These are phyloP conservation scores for Leccinellum rugosiceps DNA, from an alignment of 768 basidiomycete species.

Conservation along the genomic window DNA sequence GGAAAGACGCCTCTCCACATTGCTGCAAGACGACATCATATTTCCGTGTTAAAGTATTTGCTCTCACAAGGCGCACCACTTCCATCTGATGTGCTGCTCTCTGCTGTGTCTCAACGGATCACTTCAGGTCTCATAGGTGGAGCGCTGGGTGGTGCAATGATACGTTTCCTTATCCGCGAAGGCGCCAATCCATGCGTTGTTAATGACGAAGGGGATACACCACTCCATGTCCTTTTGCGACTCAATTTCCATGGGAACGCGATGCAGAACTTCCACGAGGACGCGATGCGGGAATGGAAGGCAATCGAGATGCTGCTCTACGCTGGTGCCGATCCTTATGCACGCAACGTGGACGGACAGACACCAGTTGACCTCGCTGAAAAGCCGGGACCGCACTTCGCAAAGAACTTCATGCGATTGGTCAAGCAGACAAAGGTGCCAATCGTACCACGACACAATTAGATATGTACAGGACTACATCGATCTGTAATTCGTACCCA, in stretches of 20 bases:
- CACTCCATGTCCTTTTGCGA: background rate
- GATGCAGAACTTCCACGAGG: background rate
- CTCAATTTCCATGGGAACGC: background rate
- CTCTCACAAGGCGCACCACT: background rate
- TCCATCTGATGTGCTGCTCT: background rate
- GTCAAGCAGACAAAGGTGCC: background rate
- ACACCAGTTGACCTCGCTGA: background rate
- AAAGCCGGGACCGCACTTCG: background rate
- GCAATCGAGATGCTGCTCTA: background rate
- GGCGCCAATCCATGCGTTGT: background rate
- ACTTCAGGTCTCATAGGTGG: fast-evolving
- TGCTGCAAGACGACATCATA: background rate
- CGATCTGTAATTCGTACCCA: background rate
- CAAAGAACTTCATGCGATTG: background rate
- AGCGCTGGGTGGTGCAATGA: background rate
- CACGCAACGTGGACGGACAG: background rate
- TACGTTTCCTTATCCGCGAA: background rate
- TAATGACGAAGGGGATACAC: background rate
- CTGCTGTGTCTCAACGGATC: background rate
- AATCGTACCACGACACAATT: background rate
- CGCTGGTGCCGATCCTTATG: background rate
- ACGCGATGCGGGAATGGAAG: background rate
- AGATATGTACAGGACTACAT: background rate
- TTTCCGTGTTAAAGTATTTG: background rate
- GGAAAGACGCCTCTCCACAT: background rate